A percentile compares a stretch with the other conserved stretches of the same genome.
phyloP scores from a whole-genome alignment of 2,329 filamentous ascomycete genomes.

The Teratosphaeriaceae sp. region DNA sequence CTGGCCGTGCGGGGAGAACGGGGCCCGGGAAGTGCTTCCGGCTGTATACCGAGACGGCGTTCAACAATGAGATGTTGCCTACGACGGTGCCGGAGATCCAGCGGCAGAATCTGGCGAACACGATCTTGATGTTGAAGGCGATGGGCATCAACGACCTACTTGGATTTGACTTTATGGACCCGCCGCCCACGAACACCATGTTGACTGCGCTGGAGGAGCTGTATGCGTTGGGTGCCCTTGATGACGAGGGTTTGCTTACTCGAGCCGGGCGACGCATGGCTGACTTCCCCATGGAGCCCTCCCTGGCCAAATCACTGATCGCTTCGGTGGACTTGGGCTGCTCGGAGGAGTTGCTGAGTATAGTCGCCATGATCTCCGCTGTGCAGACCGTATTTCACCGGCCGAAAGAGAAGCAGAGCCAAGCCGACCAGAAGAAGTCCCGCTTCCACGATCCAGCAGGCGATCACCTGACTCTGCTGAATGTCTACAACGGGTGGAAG shows the following conservation, averaged over 20 bases:
- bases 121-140: conserved; percentile 95
- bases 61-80: conserved; percentile 93
- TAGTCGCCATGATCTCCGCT: conserved; percentile 83
- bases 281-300: conserved; percentile 96
- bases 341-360: conserved; percentile 88
- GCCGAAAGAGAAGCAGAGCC: conserved; percentile 92
- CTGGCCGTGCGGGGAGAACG: conserved; percentile 86
- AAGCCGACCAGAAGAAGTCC: conserved; percentile 94
- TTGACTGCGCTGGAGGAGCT: conserved; percentile 91
- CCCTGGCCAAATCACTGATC: conserved; percentile 84
- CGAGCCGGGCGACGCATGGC: conserved; percentile 94
- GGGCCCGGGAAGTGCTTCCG: conserved; percentile 95
- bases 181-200: conserved; percentile 96
- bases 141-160: conserved; percentile 98
- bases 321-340: conserved; percentile 80
- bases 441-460: conserved; percentile 96
- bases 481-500: conserved; percentile 98
- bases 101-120: conserved; percentile 82
- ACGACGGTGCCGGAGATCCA: conserved; percentile 97
- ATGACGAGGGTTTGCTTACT: conserved; percentile 91
- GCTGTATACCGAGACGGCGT: conserved; percentile 90
- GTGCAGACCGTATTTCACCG: conserved; percentile 85
- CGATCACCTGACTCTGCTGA: conserved; percentile 89
- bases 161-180: conserved; percentile 99
- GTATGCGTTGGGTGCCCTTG: conserved; percentile 83